Conservation (phyloP, 2,329 filamentous ascomycete genomes). For the Tolypocladium nubicola region DNA sequence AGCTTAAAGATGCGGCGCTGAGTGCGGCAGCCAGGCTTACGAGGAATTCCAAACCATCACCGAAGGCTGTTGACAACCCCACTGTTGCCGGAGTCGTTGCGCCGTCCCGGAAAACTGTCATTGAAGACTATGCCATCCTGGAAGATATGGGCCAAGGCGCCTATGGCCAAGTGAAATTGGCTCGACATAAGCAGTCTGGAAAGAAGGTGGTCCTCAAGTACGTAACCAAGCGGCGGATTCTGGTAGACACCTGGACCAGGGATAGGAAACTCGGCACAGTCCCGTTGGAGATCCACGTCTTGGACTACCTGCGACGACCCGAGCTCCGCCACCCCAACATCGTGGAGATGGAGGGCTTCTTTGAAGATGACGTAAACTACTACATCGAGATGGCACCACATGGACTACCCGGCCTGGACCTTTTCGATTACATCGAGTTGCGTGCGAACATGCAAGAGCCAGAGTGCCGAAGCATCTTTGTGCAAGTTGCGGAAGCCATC, state of each 20-base stretch:
- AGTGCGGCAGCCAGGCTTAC: conserved; percentile 44
- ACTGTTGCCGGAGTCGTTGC: conserved; percentile 24
- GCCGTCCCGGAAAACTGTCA: conserved; percentile 60
- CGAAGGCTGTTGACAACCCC: conserved; percentile 20
- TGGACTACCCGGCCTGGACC: conserved; percentile 91
- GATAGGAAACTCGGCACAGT: conserved; percentile 90
- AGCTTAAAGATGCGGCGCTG: conserved; percentile 46
- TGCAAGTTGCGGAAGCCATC: conserved; percentile 81
- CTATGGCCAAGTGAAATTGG: conserved; percentile 95
- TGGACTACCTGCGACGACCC: conserved; percentile 80
- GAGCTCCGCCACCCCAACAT: conserved; percentile 58
- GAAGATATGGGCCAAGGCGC: conserved; percentile 98
- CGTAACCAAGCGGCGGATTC: conserved; percentile 90
- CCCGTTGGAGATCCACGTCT: conserved; percentile 89
- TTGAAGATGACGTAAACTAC: conserved; percentile 80
- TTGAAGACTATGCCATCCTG: conserved; percentile 81
- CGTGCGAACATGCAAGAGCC: conserved; percentile 92
- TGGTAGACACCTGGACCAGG: conserved; percentile 96
- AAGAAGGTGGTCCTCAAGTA: conserved; percentile 94
- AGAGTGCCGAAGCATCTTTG: conserved; percentile 90
- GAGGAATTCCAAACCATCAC: conserved; percentile 22
- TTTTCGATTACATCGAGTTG: conserved; percentile 98
- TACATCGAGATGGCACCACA: conserved; percentile 98
- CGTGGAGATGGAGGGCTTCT: conserved; percentile 63
- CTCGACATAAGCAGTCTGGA: conserved; percentile 67